Evolutionary conservation across 176 grass and related monocot genomes (phyloP).

Genomic region (Cocos nucifera): DNA sequence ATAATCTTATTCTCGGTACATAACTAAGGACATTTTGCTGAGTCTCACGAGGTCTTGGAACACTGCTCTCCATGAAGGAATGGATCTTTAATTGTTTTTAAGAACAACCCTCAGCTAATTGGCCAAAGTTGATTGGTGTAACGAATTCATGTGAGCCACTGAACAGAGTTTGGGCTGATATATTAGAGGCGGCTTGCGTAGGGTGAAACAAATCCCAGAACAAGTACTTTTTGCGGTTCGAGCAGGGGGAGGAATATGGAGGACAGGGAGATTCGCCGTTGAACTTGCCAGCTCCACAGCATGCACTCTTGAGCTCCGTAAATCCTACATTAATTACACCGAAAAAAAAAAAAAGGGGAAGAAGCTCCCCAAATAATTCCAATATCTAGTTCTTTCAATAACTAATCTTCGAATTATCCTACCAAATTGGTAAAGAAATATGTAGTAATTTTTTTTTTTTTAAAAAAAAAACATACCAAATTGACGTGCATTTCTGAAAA

Average conservation of each 20-base stretch:
- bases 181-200: constrained; percentile 4
- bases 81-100: too few species aligned
- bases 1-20: too few species aligned
- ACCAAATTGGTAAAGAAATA: too few species aligned
- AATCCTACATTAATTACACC: constrained; percentile 12
- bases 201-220: constrained; percentile 32
- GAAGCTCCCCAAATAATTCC: neutral
- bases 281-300: constrained; percentile 19
- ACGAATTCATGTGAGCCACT: too few species aligned
- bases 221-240: neutral
- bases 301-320: constrained; percentile 22
- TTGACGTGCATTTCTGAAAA: neutral
- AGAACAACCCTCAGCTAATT: too few species aligned
- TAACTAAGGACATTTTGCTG: too few species aligned
- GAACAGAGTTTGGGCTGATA: neutral
- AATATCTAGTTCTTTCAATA: neutral
- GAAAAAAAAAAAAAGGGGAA: neutral
- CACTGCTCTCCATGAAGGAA: too few species aligned
- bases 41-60: too few species aligned
- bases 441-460: too few species aligned
- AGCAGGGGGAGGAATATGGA: constrained; percentile 12
- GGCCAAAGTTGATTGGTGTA: too few species aligned
- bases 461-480: neutral
- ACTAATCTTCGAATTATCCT: too few species aligned
- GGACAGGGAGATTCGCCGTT: constrained; percentile 12